Percentiles rank a stretch among this genome's conserved stretches.
Conservation (phyloP, 2,329 filamentous ascomycete species). For the Hymenoscyphus occultus region DNA sequence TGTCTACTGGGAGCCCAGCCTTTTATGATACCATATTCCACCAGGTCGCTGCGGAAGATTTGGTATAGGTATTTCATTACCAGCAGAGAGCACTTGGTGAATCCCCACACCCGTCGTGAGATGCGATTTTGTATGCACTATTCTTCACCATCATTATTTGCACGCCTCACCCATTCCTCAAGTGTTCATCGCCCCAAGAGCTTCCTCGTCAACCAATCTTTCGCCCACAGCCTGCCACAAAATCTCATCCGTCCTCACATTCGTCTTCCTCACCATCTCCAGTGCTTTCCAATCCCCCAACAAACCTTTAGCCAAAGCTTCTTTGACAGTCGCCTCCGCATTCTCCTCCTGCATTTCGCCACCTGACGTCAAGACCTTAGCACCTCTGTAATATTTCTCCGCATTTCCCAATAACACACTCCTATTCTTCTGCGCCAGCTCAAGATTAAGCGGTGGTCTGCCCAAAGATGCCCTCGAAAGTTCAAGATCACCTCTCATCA, state of each 20-base stretch:
- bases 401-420: constrained; percentile 52
- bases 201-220: constrained; percentile 8
- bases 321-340: constrained; percentile 12
- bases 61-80: too few species aligned
- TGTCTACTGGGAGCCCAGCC: too few species aligned
- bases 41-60: too few species aligned
- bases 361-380: constrained; percentile 25
- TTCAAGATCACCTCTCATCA: constrained; percentile 54
- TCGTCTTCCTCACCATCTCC: neutral
- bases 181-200: neutral
- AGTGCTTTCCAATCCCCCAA: neutral
- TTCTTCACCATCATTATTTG: too few species aligned
- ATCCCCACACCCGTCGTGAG: too few species aligned
- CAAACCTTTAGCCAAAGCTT: constrained; percentile 11
- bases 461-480: constrained; percentile 52
- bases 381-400: constrained; percentile 56
- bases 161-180: neutral
- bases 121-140: too few species aligned
- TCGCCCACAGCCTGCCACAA: constrained; percentile 13
- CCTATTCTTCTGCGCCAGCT: constrained; percentile 43
- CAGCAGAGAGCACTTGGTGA: too few species aligned
- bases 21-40: too few species aligned
- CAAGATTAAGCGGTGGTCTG: constrained; percentile 42
- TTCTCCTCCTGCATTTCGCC: constrained; percentile 19
- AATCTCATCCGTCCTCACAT: constrained; percentile 5